Conservation (phyloP, 73 alveolate genomes). For the Paramecium caudatum region DNA sequence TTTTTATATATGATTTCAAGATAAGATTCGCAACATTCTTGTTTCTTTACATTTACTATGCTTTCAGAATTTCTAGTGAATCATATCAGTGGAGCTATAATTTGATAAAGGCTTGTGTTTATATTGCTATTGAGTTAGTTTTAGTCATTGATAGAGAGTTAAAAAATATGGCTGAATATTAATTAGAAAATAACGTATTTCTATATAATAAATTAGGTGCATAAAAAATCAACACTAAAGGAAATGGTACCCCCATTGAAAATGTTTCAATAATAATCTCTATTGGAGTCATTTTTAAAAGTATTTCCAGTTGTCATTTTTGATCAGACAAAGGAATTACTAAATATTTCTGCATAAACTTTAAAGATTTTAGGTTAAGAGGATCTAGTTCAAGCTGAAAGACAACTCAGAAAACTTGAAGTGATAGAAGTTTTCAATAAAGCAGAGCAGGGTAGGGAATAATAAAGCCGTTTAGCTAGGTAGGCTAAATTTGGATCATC, state of each 20-base stretch:
- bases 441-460: neutral
- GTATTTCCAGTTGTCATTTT: conserved; percentile 45
- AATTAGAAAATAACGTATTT: conserved; percentile 51
- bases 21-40: conserved; percentile 11
- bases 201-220: neutral
- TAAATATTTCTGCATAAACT: neutral
- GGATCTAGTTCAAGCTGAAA: conserved; percentile 34
- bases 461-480: neutral
- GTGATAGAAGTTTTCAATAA: conserved; percentile 16
- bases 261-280: neutral
- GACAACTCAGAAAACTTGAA: conserved; percentile 40
- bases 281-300: neutral
- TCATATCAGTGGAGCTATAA: conserved; percentile 39
- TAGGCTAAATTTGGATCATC: conserved; percentile 65
- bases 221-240: neutral
- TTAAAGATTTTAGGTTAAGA: conserved; percentile 20
- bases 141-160: conserved; percentile 25
- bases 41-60: conserved; percentile 41
- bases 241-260: conserved; percentile 51
- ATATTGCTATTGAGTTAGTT: conserved; percentile 5
- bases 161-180: conserved; percentile 24
- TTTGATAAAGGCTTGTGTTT: conserved; percentile 36
- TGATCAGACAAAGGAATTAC: conserved; percentile 60
- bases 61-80: conserved; percentile 60
- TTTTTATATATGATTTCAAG: conserved; percentile 54